Evolutionary conservation across 805 yeast species (phyloP).

Genomic region (Isabelozyma rhagii): DNA sequence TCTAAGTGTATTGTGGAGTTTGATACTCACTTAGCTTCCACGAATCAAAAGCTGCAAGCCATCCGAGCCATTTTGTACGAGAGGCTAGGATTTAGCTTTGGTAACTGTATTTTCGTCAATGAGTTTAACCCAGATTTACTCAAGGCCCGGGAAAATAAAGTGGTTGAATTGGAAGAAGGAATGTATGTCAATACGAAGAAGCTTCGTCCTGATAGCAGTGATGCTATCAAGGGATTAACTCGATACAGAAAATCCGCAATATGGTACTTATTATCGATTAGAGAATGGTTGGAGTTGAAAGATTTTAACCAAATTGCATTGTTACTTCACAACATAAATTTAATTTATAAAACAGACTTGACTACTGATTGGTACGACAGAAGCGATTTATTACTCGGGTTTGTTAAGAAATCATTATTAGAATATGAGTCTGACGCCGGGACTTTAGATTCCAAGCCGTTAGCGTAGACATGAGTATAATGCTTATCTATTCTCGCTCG

Average conservation of each 20-base stretch:
- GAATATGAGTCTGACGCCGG: not conserved
- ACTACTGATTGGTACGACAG: constrained; percentile 32
- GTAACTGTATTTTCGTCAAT: constrained; percentile 34
- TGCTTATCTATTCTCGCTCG: not conserved
- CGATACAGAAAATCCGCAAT: constrained; percentile 71
- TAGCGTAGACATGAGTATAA: no score
- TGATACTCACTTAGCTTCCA: constrained; percentile 36
- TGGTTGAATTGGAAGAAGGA: constrained; percentile 24
- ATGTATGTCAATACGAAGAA: constrained; percentile 32
- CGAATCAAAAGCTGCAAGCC: constrained; percentile 42
- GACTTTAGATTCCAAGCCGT: no score
- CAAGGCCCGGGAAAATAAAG: constrained; percentile 18
- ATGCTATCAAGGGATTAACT: constrained; percentile 49
- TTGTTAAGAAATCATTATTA: constrained; percentile 7
- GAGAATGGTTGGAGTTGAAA: constrained; percentile 52
- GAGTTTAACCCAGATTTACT: constrained; percentile 28
- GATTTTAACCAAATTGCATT: constrained; percentile 21
- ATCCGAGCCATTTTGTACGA: constrained; percentile 44
- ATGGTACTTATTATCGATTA: constrained; percentile 73
- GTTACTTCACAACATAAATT: constrained; percentile 24
- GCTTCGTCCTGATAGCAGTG: constrained; percentile 30
- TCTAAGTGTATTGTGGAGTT: constrained; percentile 46
- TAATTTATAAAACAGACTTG: constrained; percentile 16
- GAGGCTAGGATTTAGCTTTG: constrained; percentile 43
- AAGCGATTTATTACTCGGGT: constrained; percentile 25